Evolutionary conservation across 2,329 filamentous ascomycete genomes (phyloP).

Genomic region (Hypoxylon sp.): DNA sequence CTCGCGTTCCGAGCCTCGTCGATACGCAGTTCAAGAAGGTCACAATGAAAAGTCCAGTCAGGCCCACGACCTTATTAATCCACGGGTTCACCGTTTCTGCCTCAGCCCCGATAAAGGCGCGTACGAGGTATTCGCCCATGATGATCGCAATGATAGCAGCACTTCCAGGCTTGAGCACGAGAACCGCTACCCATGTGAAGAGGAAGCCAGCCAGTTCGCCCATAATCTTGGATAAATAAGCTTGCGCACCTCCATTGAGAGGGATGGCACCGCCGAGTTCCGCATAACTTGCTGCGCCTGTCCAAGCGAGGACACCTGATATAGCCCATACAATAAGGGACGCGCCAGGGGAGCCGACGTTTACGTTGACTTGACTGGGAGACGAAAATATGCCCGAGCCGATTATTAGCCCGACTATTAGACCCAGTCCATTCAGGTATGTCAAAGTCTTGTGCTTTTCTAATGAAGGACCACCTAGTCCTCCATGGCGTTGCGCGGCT

Average conservation of each 20-base stretch:
- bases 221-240: conserved; percentile 96
- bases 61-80: conserved; percentile 90
- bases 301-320: conserved; percentile 95
- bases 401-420: conserved; percentile 94
- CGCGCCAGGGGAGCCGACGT: conserved; percentile 91
- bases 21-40: conserved; percentile 92
- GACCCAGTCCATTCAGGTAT: conserved; percentile 90
- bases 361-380: conserved; percentile 90
- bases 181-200: conserved; percentile 95
- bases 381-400: conserved; percentile 97
- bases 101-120: conserved; percentile 88
- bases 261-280: conserved; percentile 97
- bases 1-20: conserved; percentile 85
- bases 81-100: conserved; percentile 84
- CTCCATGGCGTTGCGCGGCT: conserved; percentile 61
- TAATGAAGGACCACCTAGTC: conserved; percentile 79
- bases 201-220: conserved; percentile 93
- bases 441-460: conserved; percentile 97
- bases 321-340: conserved; percentile 92
- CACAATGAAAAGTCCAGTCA: conserved; percentile 80
- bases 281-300: conserved; percentile 92
- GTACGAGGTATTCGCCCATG: conserved; percentile 96
- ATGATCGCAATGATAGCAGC: conserved; percentile 97
- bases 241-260: conserved; percentile 92
- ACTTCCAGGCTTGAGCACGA: conserved; percentile 93